Percentiles rank a stretch among this genome's conserved stretches.
These are phyloP conservation scores for Phytopythium delawarense DNA, from an alignment of 352 stramenopile species.

Conservation along the genomic window DNA sequence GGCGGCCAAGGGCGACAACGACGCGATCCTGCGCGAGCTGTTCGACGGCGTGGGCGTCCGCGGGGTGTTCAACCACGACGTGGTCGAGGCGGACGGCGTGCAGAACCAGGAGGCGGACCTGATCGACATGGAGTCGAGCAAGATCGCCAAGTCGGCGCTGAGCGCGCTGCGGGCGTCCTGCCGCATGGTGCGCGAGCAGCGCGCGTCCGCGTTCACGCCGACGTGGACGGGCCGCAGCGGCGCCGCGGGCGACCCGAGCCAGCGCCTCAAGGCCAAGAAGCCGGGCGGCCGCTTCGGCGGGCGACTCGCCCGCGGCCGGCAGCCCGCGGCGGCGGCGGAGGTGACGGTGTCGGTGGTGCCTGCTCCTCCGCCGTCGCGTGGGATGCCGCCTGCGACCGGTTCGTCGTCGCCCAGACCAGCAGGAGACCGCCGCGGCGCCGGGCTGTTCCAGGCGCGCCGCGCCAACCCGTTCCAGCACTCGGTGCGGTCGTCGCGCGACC, in stretches of 20 bases:
- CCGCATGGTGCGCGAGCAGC: slow-evolving; percentile 60
- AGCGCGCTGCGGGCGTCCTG: slow-evolving; percentile 80
- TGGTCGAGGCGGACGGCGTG: slow-evolving; percentile 85
- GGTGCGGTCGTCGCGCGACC: slow-evolving; percentile 50
- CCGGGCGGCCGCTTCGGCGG: slow-evolving; percentile 31
- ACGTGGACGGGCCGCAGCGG: slow-evolving; percentile 78
- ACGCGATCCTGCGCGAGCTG: slow-evolving; percentile 86
- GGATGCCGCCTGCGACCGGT: no score
- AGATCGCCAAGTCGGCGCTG: slow-evolving; percentile 85
- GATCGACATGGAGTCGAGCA: slow-evolving; percentile 91
- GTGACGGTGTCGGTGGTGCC: background rate
- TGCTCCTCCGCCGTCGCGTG: slow-evolving; percentile 2
- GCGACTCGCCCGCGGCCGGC: slow-evolving; percentile 25
- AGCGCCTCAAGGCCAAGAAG: slow-evolving; percentile 23
- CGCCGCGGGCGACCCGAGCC: slow-evolving; percentile 56
- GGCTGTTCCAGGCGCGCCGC: background rate
- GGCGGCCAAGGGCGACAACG: slow-evolving; percentile 51
- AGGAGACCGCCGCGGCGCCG: slow-evolving; percentile 9
- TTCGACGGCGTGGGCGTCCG: slow-evolving; percentile 90
- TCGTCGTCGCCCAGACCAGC: background rate
- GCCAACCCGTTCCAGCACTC: slow-evolving; percentile 28
- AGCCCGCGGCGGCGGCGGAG: slow-evolving; percentile 1
- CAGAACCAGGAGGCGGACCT: slow-evolving; percentile 88
- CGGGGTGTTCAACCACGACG: slow-evolving; percentile 95
- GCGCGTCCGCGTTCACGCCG: slow-evolving; percentile 54